phyloP scores from a whole-genome alignment of 2,329 filamentous ascomycete species.

The Mycosphaerella sp. region DNA sequence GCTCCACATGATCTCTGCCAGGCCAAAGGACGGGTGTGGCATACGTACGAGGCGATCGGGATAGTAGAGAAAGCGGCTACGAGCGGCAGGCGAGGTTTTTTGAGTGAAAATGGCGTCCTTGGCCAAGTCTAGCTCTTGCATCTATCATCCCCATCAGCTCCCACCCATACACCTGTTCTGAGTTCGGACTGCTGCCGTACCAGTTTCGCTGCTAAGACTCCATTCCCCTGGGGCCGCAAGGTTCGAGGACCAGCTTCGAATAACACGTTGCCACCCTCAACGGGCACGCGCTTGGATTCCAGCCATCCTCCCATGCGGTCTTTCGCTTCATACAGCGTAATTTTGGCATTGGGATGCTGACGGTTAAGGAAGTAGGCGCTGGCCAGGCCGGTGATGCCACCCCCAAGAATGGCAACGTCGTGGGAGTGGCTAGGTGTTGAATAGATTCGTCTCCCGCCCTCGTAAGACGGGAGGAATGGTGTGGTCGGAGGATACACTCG shows the following conservation, averaged over 20 bases:
- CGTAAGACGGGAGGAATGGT: neutral
- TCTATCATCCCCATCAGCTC: conserved; percentile 38
- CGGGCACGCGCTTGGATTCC: conserved; percentile 56
- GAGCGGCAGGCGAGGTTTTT: conserved; percentile 46
- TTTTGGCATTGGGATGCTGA: conserved; percentile 58
- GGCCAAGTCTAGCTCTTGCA: conserved; percentile 51
- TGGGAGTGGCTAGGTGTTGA: conserved; percentile 17
- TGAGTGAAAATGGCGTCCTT: conserved; percentile 52
- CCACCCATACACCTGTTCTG: conserved; percentile 9
- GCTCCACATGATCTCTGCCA: conserved; percentile 25
- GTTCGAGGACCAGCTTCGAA: conserved; percentile 84
- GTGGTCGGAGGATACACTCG: neutral
- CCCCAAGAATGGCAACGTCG: conserved; percentile 64
- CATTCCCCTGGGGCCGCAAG: conserved; percentile 55
- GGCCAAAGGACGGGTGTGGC: conserved; percentile 42
- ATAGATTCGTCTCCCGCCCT: conserved; percentile 14
- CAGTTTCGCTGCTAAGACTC: conserved; percentile 62
- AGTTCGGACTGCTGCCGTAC: conserved; percentile 42
- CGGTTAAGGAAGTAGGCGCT: conserved; percentile 70
- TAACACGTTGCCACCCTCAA: conserved; percentile 57
- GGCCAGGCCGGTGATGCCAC: conserved; percentile 74
- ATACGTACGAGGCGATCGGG: conserved; percentile 69
- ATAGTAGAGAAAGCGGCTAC: conserved; percentile 78
- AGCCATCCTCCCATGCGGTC: conserved; percentile 77
- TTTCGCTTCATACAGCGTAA: conserved; percentile 75